Conservation (phyloP, 441 rosid genomes). For the Euphorbia celastroides region DNA sequence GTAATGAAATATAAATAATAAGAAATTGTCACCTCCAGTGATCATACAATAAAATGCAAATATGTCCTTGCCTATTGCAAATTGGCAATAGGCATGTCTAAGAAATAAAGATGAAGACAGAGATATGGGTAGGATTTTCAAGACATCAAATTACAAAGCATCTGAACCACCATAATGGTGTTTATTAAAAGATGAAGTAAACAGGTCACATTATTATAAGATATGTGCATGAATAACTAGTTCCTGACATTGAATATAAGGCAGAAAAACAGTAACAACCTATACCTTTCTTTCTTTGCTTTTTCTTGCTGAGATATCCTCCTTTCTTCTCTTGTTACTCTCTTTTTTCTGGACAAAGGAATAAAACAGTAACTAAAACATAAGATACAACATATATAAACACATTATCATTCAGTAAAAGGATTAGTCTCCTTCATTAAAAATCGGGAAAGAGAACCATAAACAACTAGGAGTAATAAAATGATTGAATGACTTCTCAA, state of each 20-base stretch:
- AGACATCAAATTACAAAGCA: not conserved
- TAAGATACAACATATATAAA: not conserved
- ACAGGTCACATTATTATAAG: not conserved
- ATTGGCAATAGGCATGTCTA: too few species aligned
- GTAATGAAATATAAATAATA: not conserved
- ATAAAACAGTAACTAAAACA: constrained; percentile 8
- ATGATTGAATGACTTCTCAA: not conserved
- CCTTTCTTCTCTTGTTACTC: constrained; percentile 57
- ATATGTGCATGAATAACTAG: not conserved
- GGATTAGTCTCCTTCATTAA: not conserved
- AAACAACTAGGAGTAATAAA: not conserved
- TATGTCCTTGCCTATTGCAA: not conserved
- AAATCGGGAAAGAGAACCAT: not conserved
- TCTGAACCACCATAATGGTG: not conserved
- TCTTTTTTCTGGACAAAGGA: constrained; percentile 51
- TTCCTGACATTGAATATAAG: not conserved
- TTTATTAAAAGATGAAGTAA: not conserved
- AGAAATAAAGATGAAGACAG: too few species aligned
- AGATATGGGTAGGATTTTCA: too few species aligned
- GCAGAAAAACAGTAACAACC: not conserved
- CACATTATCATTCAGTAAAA: not conserved
- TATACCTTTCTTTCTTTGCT: constrained; percentile 55
- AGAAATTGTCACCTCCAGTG: not conserved
- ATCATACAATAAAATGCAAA: not conserved
- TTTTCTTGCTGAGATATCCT: constrained; percentile 38